Evolutionary conservation across 177 flowering plant genomes (phyloP).

Genomic region (Vitis hybrid): DNA sequence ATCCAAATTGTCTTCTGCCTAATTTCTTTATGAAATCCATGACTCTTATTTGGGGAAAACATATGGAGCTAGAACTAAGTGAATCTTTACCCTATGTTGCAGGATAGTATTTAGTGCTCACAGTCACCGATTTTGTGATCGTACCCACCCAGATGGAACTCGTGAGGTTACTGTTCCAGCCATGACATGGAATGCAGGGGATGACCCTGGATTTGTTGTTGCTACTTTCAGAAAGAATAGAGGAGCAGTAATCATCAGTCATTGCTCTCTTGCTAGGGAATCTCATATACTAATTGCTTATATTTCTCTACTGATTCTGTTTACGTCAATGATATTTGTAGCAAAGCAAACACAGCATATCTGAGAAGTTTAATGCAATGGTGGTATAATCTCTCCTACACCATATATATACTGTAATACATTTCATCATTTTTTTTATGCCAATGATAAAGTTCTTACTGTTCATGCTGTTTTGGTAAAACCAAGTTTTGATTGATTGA

Average conservation of each 20-base stretch:
- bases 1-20: no score
- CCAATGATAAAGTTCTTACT: no score
- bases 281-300: slow-evolving; percentile 46
- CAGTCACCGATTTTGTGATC: slow-evolving; percentile 43
- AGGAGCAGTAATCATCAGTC: slow-evolving; percentile 40
- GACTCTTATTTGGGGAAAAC: no score
- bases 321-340: slow-evolving; percentile 26
- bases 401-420: neutral
- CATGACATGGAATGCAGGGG: slow-evolving; percentile 63
- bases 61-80: no score
- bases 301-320: slow-evolving; percentile 29
- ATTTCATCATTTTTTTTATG: neutral
- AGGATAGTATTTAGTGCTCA: slow-evolving; percentile 77
- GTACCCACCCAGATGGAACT: slow-evolving; percentile 56
- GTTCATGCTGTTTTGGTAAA: no score
- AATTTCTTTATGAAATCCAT: no score
- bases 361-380: slow-evolving; percentile 5
- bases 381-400: neutral
- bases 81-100: slow-evolving; percentile 11
- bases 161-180: slow-evolving; percentile 75
- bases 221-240: slow-evolving; percentile 49
- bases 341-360: slow-evolving; percentile 20
- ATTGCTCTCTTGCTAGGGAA: slow-evolving; percentile 61
- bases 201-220: slow-evolving; percentile 66
- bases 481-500: no score